Conservation (phyloP, 306 rosid genomes). For the Glycine latifolia region DNA sequence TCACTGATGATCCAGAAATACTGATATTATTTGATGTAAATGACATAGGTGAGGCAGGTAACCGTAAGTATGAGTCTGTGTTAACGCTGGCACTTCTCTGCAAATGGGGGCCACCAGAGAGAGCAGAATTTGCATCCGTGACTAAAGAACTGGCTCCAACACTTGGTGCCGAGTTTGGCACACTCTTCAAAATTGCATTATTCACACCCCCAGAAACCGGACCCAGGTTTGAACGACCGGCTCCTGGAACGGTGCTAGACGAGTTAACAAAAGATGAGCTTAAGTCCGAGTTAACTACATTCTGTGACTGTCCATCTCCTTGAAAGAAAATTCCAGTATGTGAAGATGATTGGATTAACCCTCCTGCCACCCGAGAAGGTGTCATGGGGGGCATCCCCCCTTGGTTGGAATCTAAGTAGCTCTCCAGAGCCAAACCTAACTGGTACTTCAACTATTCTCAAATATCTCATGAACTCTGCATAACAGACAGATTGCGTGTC, state of each 20-base stretch:
- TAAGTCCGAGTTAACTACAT: slow-evolving; percentile 83
- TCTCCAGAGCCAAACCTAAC: slow-evolving; percentile 82
- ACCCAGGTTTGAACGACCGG: slow-evolving; percentile 80
- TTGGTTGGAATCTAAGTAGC: slow-evolving; percentile 81
- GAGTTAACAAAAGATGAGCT: slow-evolving; percentile 86
- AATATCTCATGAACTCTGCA: slow-evolving; percentile 38
- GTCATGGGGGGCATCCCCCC: slow-evolving; percentile 86
- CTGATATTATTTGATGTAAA: slow-evolving; percentile 91
- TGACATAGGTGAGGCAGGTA: slow-evolving; percentile 95
- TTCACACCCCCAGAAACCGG: slow-evolving; percentile 93
- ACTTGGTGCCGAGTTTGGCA: slow-evolving; percentile 92
- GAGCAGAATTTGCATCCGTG: slow-evolving; percentile 98
- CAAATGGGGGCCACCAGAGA: slow-evolving; percentile 94
- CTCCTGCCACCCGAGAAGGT: slow-evolving; percentile 95
- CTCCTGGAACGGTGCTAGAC: slow-evolving; percentile 76
- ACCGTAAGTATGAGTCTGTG: slow-evolving; percentile 79
- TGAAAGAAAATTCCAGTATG: slow-evolving; percentile 98
- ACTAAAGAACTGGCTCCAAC: slow-evolving; percentile 97
- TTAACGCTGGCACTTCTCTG: slow-evolving; percentile 98
- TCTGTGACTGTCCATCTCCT: slow-evolving; percentile 89
- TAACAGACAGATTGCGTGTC: not conserved
- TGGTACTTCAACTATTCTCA: slow-evolving; percentile 31
- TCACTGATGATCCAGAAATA: slow-evolving; percentile 86
- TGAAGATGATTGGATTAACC: slow-evolving; percentile 88
- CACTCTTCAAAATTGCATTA: slow-evolving; percentile 77